Evolutionary conservation across 2,329 filamentous ascomycete species (phyloP), one percentile per base, ranked within the genome.

Genomic region (Aspergillus felis): DNA sequence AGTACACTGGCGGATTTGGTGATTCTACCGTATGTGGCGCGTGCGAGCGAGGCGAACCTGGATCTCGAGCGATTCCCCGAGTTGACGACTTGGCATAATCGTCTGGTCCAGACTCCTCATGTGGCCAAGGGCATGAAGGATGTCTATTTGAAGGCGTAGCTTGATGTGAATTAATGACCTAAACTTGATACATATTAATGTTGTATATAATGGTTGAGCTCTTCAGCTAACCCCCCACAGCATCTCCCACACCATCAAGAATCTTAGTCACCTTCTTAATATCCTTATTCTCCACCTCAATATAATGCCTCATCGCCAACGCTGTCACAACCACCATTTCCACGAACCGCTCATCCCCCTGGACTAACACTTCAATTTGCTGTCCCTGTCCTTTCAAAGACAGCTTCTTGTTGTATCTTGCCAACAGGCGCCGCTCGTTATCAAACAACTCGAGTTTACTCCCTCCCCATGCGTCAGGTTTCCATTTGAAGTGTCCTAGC

Each of bases 51-150:
- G 5, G n/a, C 42, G 9, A 51, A 44, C 1, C 51, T 61, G 4
- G 57, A 62, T 50, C 35, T 61, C 3, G 59, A 61, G 48, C 35
- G 48, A 10, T 59, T 62, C 32, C 56, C 60, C 2, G 56, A 61
- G 38, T 27, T 62, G 50, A 62, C 58, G 10, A 25, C 27, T n/a
- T 62, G 58, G 60, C 57, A 46, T 54, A 49, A 62, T 50, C 58
- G 58, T 12, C 44, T 61, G 27, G 32, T 14, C 2, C 17, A 17
- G 20, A 29, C 12, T 29, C 22, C 14, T 32, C 25, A 28, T 3
- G 57, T 61, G 44, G 24, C 32, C 38, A 57, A 50, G 44, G 57
- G 54, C 10, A 57, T 57, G 54, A 29, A n/a, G 14, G 54, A 55
- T 17, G 54, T 59, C 8, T 17, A 53, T 8, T 38, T 57, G 41